Evolutionary conservation across 768 basidiomycete species (phyloP).

Genomic region (Mycena albidolilacea): DNA sequence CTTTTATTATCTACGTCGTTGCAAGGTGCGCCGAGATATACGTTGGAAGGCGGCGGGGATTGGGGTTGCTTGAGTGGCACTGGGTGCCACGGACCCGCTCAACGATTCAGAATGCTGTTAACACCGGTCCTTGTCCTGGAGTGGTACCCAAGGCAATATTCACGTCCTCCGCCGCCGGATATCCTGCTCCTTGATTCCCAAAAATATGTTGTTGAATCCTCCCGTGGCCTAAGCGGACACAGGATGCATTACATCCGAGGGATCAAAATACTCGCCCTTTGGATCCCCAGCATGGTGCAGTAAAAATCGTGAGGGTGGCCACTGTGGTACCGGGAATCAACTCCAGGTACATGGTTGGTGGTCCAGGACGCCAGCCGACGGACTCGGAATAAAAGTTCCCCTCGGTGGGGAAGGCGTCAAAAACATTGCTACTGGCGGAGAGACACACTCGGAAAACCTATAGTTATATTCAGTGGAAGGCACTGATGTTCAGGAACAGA

Average conservation of each 20-base stretch:
- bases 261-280: background rate
- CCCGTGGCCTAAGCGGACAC: constrained; percentile 6
- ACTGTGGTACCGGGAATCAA: constrained; percentile 6
- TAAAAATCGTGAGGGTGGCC: background rate
- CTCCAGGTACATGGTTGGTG: background rate
- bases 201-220: constrained; percentile 4
- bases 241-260: background rate
- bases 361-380: background rate
- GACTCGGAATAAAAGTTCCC: background rate
- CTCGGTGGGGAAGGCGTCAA: background rate
- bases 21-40: too few relatives aligned
- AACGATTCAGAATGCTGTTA: background rate
- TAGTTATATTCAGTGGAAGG: background rate
- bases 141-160: background rate
- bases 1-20: too few relatives aligned
- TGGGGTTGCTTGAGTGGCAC: too few relatives aligned
- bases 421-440: background rate
- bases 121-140: background rate
- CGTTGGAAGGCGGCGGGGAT: too few relatives aligned
- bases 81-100: too few relatives aligned
- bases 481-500: background rate
- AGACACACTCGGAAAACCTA: constrained; percentile 17
- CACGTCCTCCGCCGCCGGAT: background rate
- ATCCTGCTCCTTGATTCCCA: background rate
- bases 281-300: background rate